Conservation (phyloP, 768 basidiomycete species). For the Filobasidium wieringae region DNA sequence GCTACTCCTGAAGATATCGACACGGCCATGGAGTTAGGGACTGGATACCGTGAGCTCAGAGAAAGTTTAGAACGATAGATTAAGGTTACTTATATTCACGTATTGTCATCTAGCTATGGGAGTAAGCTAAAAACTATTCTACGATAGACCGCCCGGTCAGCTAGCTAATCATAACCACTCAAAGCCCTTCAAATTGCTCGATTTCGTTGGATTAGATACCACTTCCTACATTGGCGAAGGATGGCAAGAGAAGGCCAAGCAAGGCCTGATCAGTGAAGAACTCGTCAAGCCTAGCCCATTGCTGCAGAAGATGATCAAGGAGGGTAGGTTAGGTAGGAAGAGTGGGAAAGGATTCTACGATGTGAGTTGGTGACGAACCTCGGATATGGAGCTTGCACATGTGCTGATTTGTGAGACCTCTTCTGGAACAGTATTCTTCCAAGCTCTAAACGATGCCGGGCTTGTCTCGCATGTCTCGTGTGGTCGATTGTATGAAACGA, state of each 20-base stretch:
- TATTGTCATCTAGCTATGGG: constrained; percentile 34
- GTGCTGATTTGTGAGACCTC: background rate
- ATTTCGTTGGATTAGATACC: constrained; percentile 42
- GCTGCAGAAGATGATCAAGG: constrained; percentile 39
- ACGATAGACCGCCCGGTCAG: too few relatives aligned
- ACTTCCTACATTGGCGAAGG: constrained; percentile 40
- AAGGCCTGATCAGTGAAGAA: constrained; percentile 33
- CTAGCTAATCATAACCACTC: background rate
- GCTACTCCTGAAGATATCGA: constrained; percentile 42
- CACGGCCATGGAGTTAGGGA: constrained; percentile 44
- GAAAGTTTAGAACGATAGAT: background rate
- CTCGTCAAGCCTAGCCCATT: constrained; percentile 35
- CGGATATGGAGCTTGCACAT: background rate
- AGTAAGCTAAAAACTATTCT: constrained; percentile 8
- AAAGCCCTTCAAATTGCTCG: constrained; percentile 37
- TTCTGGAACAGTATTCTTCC: background rate
- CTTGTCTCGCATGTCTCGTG: too few relatives aligned
- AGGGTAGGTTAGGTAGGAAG: constrained; percentile 42
- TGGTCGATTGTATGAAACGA: too few relatives aligned
- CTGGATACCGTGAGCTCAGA: constrained; percentile 38
- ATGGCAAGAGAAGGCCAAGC: constrained; percentile 39
- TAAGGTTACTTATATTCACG: background rate
- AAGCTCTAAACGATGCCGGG: too few relatives aligned
- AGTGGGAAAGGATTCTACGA: constrained; percentile 42
- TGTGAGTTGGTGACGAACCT: constrained; percentile 29